Evolutionary conservation across 352 stramenopile species (phyloP).

Genomic region (Thraustochytrium striatum): DNA sequence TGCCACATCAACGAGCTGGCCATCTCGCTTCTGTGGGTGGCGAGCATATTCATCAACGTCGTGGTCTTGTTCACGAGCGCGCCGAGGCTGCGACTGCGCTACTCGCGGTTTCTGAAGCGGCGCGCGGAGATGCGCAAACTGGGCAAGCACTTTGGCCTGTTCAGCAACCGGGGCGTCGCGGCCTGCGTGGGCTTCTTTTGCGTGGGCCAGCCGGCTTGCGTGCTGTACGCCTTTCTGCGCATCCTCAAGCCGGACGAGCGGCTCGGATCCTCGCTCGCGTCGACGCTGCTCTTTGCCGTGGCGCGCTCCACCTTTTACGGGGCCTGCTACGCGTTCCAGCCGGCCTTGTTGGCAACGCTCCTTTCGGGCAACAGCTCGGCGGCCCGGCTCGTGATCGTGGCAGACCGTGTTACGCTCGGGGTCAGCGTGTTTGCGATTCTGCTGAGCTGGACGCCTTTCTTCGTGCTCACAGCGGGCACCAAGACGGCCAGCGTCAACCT

Average conservation of each 20-base stretch:
- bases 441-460: not conserved
- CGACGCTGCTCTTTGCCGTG: conserved; percentile 13
- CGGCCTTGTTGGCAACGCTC: conserved; percentile 1
- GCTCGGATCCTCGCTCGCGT: not conserved
- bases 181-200: not conserved
- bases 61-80: not conserved
- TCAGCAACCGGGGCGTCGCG: conserved; percentile 8
- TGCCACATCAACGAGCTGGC: not conserved
- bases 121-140: not conserved
- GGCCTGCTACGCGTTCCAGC: conserved; percentile 29
- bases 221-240: conserved; percentile 3
- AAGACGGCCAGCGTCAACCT: not conserved
- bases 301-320: conserved; percentile 19
- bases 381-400: not conserved
- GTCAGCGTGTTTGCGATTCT: not conserved
- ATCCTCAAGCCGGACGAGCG: not conserved
- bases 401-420: conserved; percentile 2
- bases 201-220: not conserved
- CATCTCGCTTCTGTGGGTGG: not conserved
- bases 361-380: conserved; percentile 6
- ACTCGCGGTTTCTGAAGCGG: not conserved
- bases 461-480: not conserved
- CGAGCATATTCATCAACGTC: not conserved
- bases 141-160: not conserved
- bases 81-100: conserved; percentile 16